Conservation (phyloP, 192 early-diverging fungal genomes). For the Coemansia sp. region DNA sequence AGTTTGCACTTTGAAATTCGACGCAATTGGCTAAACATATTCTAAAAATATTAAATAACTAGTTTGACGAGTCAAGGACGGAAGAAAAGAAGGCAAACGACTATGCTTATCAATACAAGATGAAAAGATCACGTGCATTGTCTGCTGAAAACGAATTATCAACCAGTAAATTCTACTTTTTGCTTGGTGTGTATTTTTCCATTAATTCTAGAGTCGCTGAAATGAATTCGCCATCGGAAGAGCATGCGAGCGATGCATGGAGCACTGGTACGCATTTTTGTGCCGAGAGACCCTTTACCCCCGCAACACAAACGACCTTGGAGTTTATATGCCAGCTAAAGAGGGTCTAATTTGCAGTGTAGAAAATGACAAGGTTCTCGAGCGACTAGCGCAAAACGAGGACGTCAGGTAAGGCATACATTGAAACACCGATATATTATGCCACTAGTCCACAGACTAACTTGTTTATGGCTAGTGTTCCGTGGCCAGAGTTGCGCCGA, state of each 20-base stretch:
- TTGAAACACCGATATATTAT: neutral
- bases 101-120: neutral
- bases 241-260: constrained; percentile 15
- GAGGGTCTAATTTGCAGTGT: neutral
- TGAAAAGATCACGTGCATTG: constrained; percentile 1
- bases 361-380: constrained; percentile 38
- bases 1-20: constrained; percentile 2
- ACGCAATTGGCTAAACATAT: constrained; percentile 7
- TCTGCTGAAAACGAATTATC: neutral
- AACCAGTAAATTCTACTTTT: neutral
- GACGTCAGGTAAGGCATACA: constrained; percentile 26
- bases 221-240: constrained; percentile 9
- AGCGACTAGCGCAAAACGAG: constrained; percentile 40
- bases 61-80: neutral
- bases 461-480: constrained; percentile 17
- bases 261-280: constrained; percentile 12
- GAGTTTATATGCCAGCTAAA: neutral
- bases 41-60: neutral
- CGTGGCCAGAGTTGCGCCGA: constrained; percentile 41
- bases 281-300: neutral
- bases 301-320: neutral
- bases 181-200: neutral
- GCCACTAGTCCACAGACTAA: neutral
- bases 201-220: neutral
- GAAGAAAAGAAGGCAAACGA: neutral